A percentile compares a stretch with the other conserved stretches of the same genome.
These are phyloP conservation scores for Malassezia furfur DNA, from an alignment of 1,284 basidiomycete species.

Conservation along the genomic window DNA sequence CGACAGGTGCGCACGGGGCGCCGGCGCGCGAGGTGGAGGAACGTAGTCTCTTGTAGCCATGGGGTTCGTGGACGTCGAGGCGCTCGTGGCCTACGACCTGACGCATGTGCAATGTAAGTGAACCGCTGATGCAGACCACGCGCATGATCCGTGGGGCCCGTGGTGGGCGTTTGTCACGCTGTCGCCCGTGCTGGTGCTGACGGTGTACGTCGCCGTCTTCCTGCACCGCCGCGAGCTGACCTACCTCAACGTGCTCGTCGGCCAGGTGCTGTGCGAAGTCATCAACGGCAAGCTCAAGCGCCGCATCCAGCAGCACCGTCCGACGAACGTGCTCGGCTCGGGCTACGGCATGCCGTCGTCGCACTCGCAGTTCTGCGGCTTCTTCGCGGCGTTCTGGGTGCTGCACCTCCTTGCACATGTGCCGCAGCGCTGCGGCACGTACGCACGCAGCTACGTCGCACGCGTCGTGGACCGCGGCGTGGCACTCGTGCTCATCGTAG, in stretches of 20 bases:
- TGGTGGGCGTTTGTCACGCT: constrained; percentile 38
- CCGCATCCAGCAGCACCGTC: constrained; percentile 61
- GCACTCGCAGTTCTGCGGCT: constrained; percentile 79
- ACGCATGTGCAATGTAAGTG: constrained; percentile 41
- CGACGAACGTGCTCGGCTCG: constrained; percentile 58
- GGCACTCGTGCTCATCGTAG: constrained; percentile 55
- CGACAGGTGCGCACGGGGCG: too few relatives aligned
- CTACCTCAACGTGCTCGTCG: constrained; percentile 70
- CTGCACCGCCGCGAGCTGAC: constrained; percentile 67
- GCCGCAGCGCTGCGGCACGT: constrained; percentile 54
- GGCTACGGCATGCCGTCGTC: constrained; percentile 81
- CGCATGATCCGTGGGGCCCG: constrained; percentile 28
- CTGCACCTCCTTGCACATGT: constrained; percentile 66
- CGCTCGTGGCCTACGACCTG: constrained; percentile 24
- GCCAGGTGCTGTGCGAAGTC: constrained; percentile 64
- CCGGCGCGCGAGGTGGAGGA: not conserved
- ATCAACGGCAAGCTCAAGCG: constrained; percentile 66
- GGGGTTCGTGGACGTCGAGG: not conserved
- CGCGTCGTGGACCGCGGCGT: constrained; percentile 32
- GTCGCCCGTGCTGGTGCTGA: constrained; percentile 39
- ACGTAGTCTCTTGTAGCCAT: not conserved
- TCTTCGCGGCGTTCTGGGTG: constrained; percentile 66
- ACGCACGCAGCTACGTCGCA: constrained; percentile 23
- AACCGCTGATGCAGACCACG: not conserved
- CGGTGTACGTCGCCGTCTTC: constrained; percentile 64